Evolutionary conservation across 1,284 basidiomycete genomes (phyloP), one percentile per base, ranked within the genome.

Genomic region (Microbotryum saponariae): DNA sequence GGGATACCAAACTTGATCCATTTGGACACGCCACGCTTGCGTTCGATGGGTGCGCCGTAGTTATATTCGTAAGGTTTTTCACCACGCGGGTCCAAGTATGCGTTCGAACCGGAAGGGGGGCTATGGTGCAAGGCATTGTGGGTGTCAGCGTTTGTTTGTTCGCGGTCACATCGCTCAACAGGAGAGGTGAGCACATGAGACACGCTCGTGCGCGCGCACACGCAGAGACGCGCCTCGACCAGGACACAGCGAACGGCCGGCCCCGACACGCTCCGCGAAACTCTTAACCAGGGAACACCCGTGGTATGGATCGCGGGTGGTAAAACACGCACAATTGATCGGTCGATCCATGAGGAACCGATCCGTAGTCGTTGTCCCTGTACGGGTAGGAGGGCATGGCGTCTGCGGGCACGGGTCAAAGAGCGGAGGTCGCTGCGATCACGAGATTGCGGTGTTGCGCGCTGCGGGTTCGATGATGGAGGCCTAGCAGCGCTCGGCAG

Each of bases 1-100:
- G 60, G 25, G 10, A 56, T 51, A 1, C 27, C 54, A 10, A 52
- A 42, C 37, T 42, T 47, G 51, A 69, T 45, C 63, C 58, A 61
- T 16, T 57, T 6, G 60, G 60, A 62, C 7, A 42, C 23, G 20
- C 18, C 31, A 21, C 45, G 47, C 37, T 61, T 60, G 18, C 9
- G 23, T 20, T 8, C 16, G 25, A n/a, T 6, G 27, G 47, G 25
- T 2, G 47, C 21, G 9, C 8, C 21, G 47, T 48, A n/a, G 47
- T n/a, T 25, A 12, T 48, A 48, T 9, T 48, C 56, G 31, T 57
- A 57, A 12, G 49, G 49, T 27, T 57, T 49, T 33, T 50, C 25
- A 23, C 48, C 48, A 42, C 47, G 48, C 14, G 49, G 56, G 10
- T 33, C 47, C 27, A 57, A 33, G 29, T 25, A 21, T 7, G 48